A percentile compares a stretch with the other conserved stretches of the same genome.
Conservation (phyloP, 129 eudicot species). For the Chrysanthemum lavandulifolium region DNA sequence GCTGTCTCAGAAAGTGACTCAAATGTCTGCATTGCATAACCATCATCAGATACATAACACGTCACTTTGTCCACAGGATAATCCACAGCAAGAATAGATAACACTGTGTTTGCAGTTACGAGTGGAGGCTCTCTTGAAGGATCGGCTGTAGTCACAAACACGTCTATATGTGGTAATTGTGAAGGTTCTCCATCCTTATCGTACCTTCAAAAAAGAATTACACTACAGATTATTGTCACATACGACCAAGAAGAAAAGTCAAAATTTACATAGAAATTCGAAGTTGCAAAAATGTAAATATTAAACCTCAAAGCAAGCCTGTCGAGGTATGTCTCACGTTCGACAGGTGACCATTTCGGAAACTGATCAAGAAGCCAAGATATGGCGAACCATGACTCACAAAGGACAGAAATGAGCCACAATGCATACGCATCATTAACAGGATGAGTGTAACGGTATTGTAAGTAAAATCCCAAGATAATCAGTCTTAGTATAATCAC, state of each 20-base stretch:
- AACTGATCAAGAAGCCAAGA: constrained; percentile 91
- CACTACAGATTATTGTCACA: too few relatives aligned
- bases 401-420: constrained; percentile 79
- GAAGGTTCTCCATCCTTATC: constrained; percentile 92
- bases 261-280: too few relatives aligned
- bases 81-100: constrained; percentile 81
- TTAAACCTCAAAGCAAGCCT: constrained; percentile 57
- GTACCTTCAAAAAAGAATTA: constrained; percentile 33
- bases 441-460: constrained; percentile 79
- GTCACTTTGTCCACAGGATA: constrained; percentile 88
- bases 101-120: constrained; percentile 78
- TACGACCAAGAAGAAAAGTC: too few relatives aligned
- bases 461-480: constrained; percentile 70
- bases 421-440: constrained; percentile 80
- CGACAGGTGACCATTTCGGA: constrained; percentile 80
- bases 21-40: constrained; percentile 47
- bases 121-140: constrained; percentile 83
- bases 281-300: background rate
- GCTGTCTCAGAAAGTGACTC: constrained; percentile 48
- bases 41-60: constrained; percentile 56
- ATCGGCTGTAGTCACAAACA: constrained; percentile 90
- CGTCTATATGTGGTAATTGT: constrained; percentile 75
- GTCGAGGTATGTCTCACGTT: constrained; percentile 83
- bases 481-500: constrained; percentile 68
- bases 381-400: constrained; percentile 86